phyloP scores from a whole-genome alignment of 176 grass and related monocot genomes.

The Otatea glauca region DNA sequence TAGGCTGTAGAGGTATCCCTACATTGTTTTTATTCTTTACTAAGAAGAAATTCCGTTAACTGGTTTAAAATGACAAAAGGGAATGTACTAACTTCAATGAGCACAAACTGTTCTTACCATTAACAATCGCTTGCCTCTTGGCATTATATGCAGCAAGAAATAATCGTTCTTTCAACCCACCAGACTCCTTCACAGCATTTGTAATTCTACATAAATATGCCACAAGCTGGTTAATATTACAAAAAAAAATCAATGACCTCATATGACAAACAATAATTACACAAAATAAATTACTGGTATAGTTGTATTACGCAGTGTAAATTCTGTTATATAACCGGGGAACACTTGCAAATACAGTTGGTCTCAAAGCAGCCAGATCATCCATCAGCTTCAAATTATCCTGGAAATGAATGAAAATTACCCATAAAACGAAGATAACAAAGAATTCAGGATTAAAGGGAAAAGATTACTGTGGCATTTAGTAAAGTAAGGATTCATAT shows the following conservation, averaged over 20 bases:
- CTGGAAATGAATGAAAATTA: slow-evolving; percentile 53
- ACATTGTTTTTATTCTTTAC: slow-evolving; percentile 15
- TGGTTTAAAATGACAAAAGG: slow-evolving; percentile 16
- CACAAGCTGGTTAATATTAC: slow-evolving; percentile 19
- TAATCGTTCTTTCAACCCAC: slow-evolving; percentile 68
- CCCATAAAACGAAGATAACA: background rate
- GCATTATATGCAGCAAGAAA: slow-evolving; percentile 66
- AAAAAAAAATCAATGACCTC: slow-evolving; percentile 5
- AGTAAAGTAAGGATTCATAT: background rate
- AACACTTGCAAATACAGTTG: slow-evolving; percentile 86
- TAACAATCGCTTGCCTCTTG: slow-evolving; percentile 69
- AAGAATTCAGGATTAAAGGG: background rate
- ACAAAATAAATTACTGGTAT: slow-evolving; percentile 35
- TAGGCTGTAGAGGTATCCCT: background rate
- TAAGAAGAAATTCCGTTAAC: slow-evolving; percentile 8
- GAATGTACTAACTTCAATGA: slow-evolving; percentile 5
- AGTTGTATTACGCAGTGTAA: slow-evolving; percentile 81
- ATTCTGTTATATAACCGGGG: slow-evolving; percentile 90
- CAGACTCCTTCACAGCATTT: slow-evolving; percentile 87
- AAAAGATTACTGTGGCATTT: background rate
- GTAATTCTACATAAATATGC: slow-evolving; percentile 62
- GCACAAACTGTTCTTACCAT: slow-evolving; percentile 48
- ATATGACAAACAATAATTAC: slow-evolving; percentile 1
- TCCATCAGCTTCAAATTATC: slow-evolving; percentile 99
- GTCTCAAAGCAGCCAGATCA: slow-evolving; percentile 85